Percentiles rank a stretch among this genome's conserved stretches.
Conservation (phyloP, 306 rosid species). For the Rosa persica region DNA sequence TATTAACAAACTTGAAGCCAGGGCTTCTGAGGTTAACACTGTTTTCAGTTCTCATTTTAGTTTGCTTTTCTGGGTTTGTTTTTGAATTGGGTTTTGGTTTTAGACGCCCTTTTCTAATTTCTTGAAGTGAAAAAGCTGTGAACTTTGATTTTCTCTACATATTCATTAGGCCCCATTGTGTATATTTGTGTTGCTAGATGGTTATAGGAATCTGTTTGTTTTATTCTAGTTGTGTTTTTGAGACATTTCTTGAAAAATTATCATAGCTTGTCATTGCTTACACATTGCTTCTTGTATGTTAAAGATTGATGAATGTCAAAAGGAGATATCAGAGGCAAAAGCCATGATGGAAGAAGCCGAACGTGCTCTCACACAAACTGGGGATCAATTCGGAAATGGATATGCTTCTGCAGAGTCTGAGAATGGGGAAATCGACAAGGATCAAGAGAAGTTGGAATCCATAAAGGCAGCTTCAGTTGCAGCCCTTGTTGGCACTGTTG, state of each 20-base stretch:
- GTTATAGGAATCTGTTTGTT: background rate
- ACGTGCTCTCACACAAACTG: slow-evolving; percentile 46
- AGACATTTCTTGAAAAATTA: background rate
- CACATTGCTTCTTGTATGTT: background rate
- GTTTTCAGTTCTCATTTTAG: background rate
- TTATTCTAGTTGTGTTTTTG: background rate
- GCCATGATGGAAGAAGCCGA: slow-evolving; percentile 72
- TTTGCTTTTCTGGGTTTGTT: background rate
- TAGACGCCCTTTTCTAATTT: background rate
- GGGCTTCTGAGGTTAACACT: slow-evolving; percentile 54
- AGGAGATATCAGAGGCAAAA: slow-evolving; percentile 75
- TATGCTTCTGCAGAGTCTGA: slow-evolving; percentile 20
- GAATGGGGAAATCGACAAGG: slow-evolving; percentile 45
- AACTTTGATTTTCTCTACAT: background rate
- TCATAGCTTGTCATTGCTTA: background rate
- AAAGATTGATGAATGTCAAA: slow-evolving; percentile 80
- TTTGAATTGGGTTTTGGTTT: slow-evolving; percentile 7
- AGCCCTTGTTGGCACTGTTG: slow-evolving; percentile 66
- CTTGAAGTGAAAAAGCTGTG: background rate
- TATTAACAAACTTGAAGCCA: slow-evolving; percentile 51
- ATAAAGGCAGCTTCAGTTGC: slow-evolving; percentile 68
- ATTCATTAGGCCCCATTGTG: background rate
- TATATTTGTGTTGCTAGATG: background rate
- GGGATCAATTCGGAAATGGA: slow-evolving; percentile 24
- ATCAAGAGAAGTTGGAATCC: slow-evolving; percentile 71